Percentiles rank a stretch among this genome's conserved stretches.
Evolutionary conservation across 169 alveolate genomes (phyloP).

Genomic region (Plasmodium knowlesi): DNA sequence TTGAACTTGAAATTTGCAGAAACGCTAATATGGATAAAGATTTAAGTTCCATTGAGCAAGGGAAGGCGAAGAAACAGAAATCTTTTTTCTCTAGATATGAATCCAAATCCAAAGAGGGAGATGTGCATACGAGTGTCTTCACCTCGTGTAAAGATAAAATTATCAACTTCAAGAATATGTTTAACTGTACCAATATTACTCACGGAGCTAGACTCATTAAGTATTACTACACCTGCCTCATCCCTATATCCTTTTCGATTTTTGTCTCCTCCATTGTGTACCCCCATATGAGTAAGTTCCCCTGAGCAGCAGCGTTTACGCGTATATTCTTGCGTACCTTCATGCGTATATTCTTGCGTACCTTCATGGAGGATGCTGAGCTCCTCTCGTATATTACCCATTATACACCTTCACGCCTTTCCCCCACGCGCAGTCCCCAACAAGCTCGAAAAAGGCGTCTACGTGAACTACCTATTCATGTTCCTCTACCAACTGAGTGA

Average conservation of each 20-base stretch:
- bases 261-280: conserved; percentile 19
- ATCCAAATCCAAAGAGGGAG: not conserved
- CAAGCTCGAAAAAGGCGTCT: conserved; percentile 13
- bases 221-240: conserved; percentile 44
- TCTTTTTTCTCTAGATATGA: not conserved
- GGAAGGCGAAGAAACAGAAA: not conserved
- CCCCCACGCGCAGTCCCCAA: conserved; percentile 69
- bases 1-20: not conserved
- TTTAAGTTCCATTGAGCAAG: conserved; percentile 19
- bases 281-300: conserved; percentile 35
- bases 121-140: not conserved
- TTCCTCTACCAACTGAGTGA: conserved; percentile 42
- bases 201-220: conserved; percentile 28
- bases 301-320: not conserved
- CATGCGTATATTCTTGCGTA: not conserved
- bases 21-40: not conserved
- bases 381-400: not conserved
- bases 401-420: not conserved
- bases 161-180: not conserved
- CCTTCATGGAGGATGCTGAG: not conserved
- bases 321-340: not conserved
- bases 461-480: conserved; percentile 34
- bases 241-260: conserved; percentile 43
- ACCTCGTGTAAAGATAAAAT: not conserved
- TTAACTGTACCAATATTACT: conserved; percentile 36